phyloP scores from a whole-genome alignment of 1,284 basidiomycete species.

The Meira miltonrushii region DNA sequence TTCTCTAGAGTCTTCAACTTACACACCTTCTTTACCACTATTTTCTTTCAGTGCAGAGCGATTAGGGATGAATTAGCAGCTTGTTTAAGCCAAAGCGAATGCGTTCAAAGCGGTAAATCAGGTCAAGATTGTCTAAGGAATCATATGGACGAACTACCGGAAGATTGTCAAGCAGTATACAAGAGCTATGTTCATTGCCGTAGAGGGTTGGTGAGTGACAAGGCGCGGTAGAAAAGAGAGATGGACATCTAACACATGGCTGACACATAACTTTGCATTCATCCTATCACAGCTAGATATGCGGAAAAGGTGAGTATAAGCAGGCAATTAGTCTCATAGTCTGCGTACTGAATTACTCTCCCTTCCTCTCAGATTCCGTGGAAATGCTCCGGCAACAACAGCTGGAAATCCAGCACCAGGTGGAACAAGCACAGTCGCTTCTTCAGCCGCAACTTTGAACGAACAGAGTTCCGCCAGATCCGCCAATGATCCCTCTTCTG shows the following conservation, averaged over 20 bases:
- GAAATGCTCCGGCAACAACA: conserved; percentile 29
- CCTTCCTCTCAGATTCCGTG: conserved; percentile 21
- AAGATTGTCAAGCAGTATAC: conserved; percentile 39
- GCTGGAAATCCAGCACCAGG: conserved; percentile 24
- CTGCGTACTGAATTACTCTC: neutral
- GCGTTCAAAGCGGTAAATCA: conserved; percentile 25
- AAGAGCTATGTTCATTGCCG: conserved; percentile 37
- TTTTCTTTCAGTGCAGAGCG: conserved; percentile 22
- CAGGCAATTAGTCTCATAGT: neutral
- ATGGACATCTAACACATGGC: neutral
- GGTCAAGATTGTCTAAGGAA: conserved; percentile 35
- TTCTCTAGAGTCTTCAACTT: neutral
- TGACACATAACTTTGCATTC: no score
- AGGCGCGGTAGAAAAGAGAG: neutral
- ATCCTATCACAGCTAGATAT: conserved; percentile 25
- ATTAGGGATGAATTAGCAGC: conserved; percentile 33
- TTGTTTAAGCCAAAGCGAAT: conserved; percentile 32
- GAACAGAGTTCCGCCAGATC: neutral
- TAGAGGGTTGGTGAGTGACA: conserved; percentile 31
- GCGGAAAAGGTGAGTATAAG: conserved; percentile 23
- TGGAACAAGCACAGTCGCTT: conserved; percentile 22
- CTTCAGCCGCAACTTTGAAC: neutral
- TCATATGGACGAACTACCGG: conserved; percentile 32
- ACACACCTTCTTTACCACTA: neutral
- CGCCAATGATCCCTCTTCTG: neutral